Base-by-base conservation (phyloP, 768 basidiomycete genomes). In the Macrocybe gigantea region DNA sequence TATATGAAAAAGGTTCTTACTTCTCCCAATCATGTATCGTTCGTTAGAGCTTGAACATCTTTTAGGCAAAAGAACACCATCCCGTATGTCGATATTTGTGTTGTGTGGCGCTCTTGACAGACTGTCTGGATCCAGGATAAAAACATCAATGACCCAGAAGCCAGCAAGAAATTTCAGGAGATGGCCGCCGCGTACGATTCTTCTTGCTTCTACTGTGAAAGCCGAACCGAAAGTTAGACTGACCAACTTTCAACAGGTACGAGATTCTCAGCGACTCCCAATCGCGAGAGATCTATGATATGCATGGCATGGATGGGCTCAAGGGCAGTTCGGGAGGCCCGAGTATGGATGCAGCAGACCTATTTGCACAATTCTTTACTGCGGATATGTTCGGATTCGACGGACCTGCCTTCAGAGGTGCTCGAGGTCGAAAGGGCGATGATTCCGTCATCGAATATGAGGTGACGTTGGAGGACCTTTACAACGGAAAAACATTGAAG, bases 401-500 rank as follows among this genome's bases (percentile, higher is more conserved):
- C 46, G 80, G 76, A 39, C 75, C 81, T 44, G 77, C 74, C 32
- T 53, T 57, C 33, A 63, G 64, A 10, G 61, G 71, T 50, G 68
- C 73, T 53, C 68, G 78, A 53, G 70, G 70, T 10, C 82, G 79
- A 56, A 85, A 85, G 11, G 74, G 86, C 55, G 83, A 93, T 14
- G 22, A 22, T 22, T 22, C 22, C 22, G 71, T 83, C 40, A 82
- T 92, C 53, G 79, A 83, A 3, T 87, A 94, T 62, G 77, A 89
- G 36, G 88, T 95, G 45, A 85, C 88, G 5, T 74, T 98, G 31
- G 94, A 96, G 65, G 94, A 98, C 62, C 70, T 94, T 14, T 97
- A 92, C 67, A 88, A 86, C 48, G 95, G 94, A 31, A 94, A 93
- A 66, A 78, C 77, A 7, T 84, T 93, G 48, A 88, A 84, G 61